phyloP scores from a whole-genome alignment of 306 rosid genomes.

The Mimosa bimucronata region DNA sequence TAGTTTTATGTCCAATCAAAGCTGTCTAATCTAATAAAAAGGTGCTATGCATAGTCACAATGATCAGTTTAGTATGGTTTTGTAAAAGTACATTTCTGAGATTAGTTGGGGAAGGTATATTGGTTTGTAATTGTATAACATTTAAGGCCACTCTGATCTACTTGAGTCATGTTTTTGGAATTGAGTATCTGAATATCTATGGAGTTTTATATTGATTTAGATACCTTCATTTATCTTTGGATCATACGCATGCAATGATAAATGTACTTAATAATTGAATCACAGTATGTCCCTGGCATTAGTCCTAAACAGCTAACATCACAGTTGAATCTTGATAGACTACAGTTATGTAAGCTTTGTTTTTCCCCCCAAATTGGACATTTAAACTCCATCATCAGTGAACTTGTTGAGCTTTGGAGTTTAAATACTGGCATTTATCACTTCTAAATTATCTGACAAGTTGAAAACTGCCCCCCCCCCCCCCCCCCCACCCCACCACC shows the following conservation, averaged over 20 bases:
- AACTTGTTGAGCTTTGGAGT: background rate
- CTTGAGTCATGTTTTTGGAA: background rate
- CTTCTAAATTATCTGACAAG: too few species aligned
- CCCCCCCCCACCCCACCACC: too few species aligned
- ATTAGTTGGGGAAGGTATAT: background rate
- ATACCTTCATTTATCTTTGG: background rate
- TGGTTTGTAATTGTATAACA: background rate
- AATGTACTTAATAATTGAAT: constrained; percentile 1
- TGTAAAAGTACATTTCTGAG: background rate
- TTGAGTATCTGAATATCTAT: background rate
- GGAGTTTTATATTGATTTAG: background rate
- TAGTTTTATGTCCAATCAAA: background rate
- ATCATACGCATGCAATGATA: background rate
- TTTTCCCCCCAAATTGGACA: background rate
- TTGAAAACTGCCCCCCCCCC: background rate
- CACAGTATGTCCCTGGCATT: background rate
- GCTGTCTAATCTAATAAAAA: background rate
- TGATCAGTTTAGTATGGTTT: background rate
- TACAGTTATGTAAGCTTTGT: too few species aligned
- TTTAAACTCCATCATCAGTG: background rate
- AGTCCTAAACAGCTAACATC: background rate
- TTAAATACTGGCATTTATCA: background rate
- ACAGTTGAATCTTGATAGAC: constrained; percentile 22
- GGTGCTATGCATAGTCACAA: background rate
- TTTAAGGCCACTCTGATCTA: background rate